Evolutionary conservation across 2,329 filamentous ascomycete species (phyloP), one percentile per base, ranked within the genome.

Genomic region (Didymella pomorum): DNA sequence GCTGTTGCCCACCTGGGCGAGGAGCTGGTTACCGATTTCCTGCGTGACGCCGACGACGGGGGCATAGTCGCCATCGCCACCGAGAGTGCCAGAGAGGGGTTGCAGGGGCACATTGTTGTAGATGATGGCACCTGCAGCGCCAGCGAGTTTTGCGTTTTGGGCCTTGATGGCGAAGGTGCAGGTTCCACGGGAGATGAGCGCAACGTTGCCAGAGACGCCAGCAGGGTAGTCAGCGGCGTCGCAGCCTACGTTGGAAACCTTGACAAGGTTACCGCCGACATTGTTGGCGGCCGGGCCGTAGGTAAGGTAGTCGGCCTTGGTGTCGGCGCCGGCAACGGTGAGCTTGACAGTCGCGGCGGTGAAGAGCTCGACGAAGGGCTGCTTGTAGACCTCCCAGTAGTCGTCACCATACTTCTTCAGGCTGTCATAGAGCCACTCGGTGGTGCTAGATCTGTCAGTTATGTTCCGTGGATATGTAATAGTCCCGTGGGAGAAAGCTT

Each of bases 121-220:
- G 47, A 93, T 80, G 26, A 93, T 78, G 0, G 87, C 88, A 1
- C 87, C 89, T 12, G 85, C 75, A 7, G 90, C 90, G 28, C 89
- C 89, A 1, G 89, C 88, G 51, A 81, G 81, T 55, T 87, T 88
- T 2, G 90, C 89, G 18, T 83, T 79, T 43, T 81, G 81, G 1
- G 88, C 88, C 79, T 93, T 93, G 59, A 81, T 76, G 20, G 86
- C 87, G 66, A 93, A 93, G 14, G 86, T 63, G 71, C 90, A 93
- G 1, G 77, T 81, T 52, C 90, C 90, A 54, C 90, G 86, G 39
- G 82, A 80, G 64, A 93, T 82, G 33, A 93, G 80, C 5, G 87
- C 89, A 55, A 93, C 86, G 62, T 87, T 86, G 47, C 86, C 88
- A 42, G 80, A 73, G 5, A 87, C 78, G 1, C 78, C 75, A 3